Conservation (phyloP, 306 rosid species). For the Prinsepia uniflora region DNA sequence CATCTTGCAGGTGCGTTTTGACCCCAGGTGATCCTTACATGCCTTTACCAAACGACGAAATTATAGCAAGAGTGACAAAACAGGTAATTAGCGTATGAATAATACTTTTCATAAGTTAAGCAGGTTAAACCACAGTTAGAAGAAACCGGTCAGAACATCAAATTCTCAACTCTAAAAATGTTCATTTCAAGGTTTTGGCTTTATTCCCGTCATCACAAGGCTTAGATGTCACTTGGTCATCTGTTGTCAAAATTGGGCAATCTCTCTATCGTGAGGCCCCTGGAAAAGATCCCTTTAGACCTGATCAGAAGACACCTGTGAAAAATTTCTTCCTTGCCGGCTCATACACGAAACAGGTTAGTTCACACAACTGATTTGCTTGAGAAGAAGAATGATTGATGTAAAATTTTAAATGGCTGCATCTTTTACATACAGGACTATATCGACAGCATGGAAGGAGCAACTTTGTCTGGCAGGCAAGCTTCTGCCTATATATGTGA, state of each 20-base stretch:
- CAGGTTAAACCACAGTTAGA: not conserved
- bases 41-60: slow-evolving; percentile 88
- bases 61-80: slow-evolving; percentile 75
- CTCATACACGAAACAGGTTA: slow-evolving; percentile 88
- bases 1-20: slow-evolving; percentile 73
- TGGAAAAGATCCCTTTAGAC: slow-evolving; percentile 95
- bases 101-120: not conserved
- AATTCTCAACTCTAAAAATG: not conserved
- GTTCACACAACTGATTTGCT: not conserved
- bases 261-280: slow-evolving; percentile 95
- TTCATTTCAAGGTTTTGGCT: slow-evolving; percentile 50
- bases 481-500: slow-evolving; percentile 80
- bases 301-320: slow-evolving; percentile 92
- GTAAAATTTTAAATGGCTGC: not conserved
- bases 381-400: not conserved
- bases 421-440: slow-evolving; percentile 69
- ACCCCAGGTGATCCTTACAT: slow-evolving; percentile 99
- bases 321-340: slow-evolving; percentile 93
- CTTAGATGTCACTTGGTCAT: slow-evolving; percentile 91
- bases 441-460: slow-evolving; percentile 99
- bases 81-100: slow-evolving; percentile 51
- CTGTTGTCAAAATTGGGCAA: slow-evolving; percentile 94
- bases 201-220: slow-evolving; percentile 97
- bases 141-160: not conserved
- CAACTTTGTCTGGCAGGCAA: slow-evolving; percentile 93